Evolutionary conservation across 2,329 filamentous ascomycete genomes (phyloP).

Genomic region (Cytospora piceicola): DNA sequence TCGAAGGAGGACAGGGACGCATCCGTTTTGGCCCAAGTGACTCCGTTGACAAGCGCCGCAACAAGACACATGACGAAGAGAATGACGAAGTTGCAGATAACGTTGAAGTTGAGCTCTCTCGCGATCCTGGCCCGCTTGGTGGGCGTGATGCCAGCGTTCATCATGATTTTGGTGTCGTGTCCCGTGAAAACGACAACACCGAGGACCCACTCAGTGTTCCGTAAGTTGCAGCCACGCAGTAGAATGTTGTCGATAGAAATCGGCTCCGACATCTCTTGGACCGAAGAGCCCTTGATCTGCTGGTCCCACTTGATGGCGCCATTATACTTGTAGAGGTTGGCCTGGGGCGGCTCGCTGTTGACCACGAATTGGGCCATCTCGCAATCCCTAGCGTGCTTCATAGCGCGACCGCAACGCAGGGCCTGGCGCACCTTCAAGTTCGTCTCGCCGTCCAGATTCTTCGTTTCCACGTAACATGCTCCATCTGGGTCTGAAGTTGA

Average conservation of each 20-base stretch:
- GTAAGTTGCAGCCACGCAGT: constrained; percentile 87
- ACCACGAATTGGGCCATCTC: constrained; percentile 85
- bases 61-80: constrained; percentile 88
- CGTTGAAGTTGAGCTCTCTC: constrained; percentile 94
- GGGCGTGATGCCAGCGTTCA: constrained; percentile 94
- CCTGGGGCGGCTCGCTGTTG: constrained; percentile 88
- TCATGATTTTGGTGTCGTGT: constrained; percentile 98
- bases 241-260: constrained; percentile 95
- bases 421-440: constrained; percentile 95
- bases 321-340: constrained; percentile 94
- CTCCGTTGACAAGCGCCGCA: constrained; percentile 81
- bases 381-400: constrained; percentile 90
- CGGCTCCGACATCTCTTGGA: constrained; percentile 84
- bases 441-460: constrained; percentile 96
- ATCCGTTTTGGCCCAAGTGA: constrained; percentile 75
- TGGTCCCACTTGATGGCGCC: constrained; percentile 89
- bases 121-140: constrained; percentile 91
- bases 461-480: constrained; percentile 96
- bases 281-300: constrained; percentile 62
- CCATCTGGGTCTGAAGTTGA: constrained; percentile 94
- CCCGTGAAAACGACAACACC: constrained; percentile 94
- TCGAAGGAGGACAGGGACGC: constrained; percentile 84
- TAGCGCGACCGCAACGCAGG: constrained; percentile 77
- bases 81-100: constrained; percentile 93
- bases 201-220: constrained; percentile 95